Base-by-base conservation (phyloP, 495 filamentous ascomycete genomes). In the Podospora appendiculata region DNA sequence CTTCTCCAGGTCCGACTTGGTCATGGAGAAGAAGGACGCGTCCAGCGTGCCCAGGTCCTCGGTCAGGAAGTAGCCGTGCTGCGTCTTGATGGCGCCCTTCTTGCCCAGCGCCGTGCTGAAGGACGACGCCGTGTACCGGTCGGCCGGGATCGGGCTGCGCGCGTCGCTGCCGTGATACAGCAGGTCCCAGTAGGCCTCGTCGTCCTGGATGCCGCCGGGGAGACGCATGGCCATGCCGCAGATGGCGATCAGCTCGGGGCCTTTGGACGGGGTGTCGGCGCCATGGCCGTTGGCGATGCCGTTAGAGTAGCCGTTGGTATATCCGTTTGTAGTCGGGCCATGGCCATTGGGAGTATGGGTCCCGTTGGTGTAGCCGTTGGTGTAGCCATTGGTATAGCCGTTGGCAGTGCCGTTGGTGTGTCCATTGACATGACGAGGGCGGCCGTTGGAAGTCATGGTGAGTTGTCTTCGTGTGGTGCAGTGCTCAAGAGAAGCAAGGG, bases 221-320 rank as follows among this genome's bases (percentile, higher is more conserved):
- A 81, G 71, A 14, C 72, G 60, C 56, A 77, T 52, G 9, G 56
- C 77, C 62, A 79, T 67, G 6, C 78, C 74, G 19, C 71, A 65
- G 48, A 81, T 75, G 18, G 78, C 76, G 39, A 81, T 72, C 13
- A 17, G 41, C 41, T 14, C 41, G 17, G 38, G 38, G 2, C 2
- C 7, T 7, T 11, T 14, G 38, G 38, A 11, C 38, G 38, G 38
- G 38, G 11, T 40, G 38, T 11, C 38, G 10, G 11, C 38, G 38
- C 38, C 2, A 8, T 40, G 38, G 11, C 38, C 10, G 7, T 11
- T 40, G 3, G 25, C 25, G 25, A 5, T 25, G 25, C 25, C 25
- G 25, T 25, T 25, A 5, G 25, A 1, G 11, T 25, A 25, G 25
- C 25, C 25, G 25, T 25, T 25, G 25, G 25, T 25, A 5, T 2